Percentiles rank a stretch among this genome's conserved stretches.
phyloP scores from a whole-genome alignment of 257 asterid species.

The Solanum ossicruentum region DNA sequence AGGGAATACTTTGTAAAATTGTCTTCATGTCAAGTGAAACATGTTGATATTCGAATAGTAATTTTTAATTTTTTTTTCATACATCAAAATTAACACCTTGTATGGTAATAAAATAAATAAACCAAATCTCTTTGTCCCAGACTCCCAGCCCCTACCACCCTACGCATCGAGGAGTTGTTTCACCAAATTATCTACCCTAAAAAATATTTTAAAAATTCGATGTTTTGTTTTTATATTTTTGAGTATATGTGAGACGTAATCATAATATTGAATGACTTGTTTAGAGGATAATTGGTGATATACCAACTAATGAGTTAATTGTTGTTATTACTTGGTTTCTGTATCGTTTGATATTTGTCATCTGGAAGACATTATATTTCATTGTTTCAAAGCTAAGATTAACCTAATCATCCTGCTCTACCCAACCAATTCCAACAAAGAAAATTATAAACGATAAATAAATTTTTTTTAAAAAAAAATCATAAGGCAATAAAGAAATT shows the following conservation, averaged over 20 bases:
- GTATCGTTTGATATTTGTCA: not conserved
- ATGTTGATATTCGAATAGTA: not conserved
- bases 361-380: not conserved
- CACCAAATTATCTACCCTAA: not conserved
- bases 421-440: not conserved
- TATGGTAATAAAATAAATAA: not conserved
- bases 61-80: not conserved
- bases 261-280: not conserved
- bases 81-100: not conserved
- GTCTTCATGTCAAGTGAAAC: not conserved
- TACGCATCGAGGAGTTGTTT: not conserved
- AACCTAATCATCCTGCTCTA: conserved; percentile 1
- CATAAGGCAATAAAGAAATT: not conserved
- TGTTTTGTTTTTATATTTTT: not conserved
- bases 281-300: not conserved
- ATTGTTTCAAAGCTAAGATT: conserved; percentile 38
- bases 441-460: not conserved
- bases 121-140: not conserved
- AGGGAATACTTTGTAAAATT: not conserved
- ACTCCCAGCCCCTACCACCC: not conserved
- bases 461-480: not conserved
- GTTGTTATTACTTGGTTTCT: conserved; percentile 22
- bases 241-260: not conserved
- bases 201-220: not conserved
- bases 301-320: conserved; percentile 3